Evolutionary conservation across 2,329 filamentous ascomycete species (phyloP), one percentile per base, ranked within the genome.

Genomic region (Botrytis hyacinthi): DNA sequence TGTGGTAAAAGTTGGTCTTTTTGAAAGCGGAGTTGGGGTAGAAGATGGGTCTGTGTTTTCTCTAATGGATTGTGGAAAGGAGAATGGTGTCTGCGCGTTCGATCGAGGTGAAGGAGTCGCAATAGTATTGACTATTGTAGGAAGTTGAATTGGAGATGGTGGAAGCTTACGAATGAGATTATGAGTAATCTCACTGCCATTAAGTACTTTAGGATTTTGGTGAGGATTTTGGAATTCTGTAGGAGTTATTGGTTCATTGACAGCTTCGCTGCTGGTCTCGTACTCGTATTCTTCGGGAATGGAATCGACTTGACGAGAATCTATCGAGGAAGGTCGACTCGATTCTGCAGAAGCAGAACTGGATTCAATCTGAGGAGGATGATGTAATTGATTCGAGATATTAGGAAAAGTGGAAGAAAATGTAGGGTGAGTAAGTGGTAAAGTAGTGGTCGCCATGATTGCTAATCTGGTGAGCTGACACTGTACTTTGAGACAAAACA

Each of bases 241-340:
- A 66, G 89, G 89, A 35, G 89, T 91, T 73, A 89, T 84, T 62
- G 89, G 89, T 76, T 91, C 89, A 82, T 87, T 86, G 72, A 84
- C 83, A 37, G 85, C 86, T 78, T 90, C 88, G 80, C 86, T 89
- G 75, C 87, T 86, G 14, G 88, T 89, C 79, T 90, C 89, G 81
- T 81, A 78, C 29, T 87, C 87, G 81, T 81, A 81, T 65, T 87
- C 87, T 82, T 90, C 88, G 70, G 85, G 84, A 75, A 90, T 89
- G 72, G 87, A 84, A 75, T 88, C 87, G 76, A 85, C 84, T 70
- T 86, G 83, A 76, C 75, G 75, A 12, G 75, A 76, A 60, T 80
- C 78, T 26, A 78, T 77, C 2, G 78, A 79, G 1, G 76, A 78
- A 37, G 74, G 73, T 37, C 72, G 73, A 70, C 74, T 78, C 35